phyloP scores from a whole-genome alignment of 306 rosid species.

The Glycine soja region DNA sequence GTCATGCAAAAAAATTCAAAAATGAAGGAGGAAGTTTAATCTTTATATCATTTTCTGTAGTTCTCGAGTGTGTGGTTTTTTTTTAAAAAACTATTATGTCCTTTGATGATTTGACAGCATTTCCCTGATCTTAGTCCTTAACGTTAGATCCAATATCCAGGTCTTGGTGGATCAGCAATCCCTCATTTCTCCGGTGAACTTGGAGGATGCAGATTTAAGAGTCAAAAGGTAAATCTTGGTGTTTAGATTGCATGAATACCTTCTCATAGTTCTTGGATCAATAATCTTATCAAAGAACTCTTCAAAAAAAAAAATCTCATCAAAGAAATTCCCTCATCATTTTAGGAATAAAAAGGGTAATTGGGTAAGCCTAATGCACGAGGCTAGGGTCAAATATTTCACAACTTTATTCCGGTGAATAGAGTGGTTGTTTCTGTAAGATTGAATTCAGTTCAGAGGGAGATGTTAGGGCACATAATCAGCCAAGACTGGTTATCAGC shows the following conservation, averaged over 20 bases:
- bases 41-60: not conserved
- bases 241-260: not conserved
- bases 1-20: not conserved
- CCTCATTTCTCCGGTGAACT: constrained; percentile 1
- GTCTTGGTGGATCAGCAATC: constrained; percentile 20
- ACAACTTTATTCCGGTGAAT: not conserved
- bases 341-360: not conserved
- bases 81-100: not conserved
- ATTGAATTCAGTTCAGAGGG: not conserved
- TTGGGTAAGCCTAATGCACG: not conserved
- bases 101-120: not conserved
- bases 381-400: not conserved
- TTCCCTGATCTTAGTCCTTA: constrained; percentile 6
- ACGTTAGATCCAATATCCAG: constrained; percentile 26
- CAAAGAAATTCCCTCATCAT: not conserved
- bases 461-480: not conserved
- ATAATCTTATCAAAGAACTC: not conserved
- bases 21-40: not conserved
- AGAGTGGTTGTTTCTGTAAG: constrained; percentile 4
- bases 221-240: constrained; percentile 18
- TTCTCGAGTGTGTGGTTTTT: not conserved
- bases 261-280: not conserved
- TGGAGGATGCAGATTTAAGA: constrained; percentile 15
- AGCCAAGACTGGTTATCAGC: not conserved
- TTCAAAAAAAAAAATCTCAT: too few species aligned